These are phyloP conservation scores for Saraca asoca DNA, from an alignment of 331 rosid species.

Conservation along the genomic window DNA sequence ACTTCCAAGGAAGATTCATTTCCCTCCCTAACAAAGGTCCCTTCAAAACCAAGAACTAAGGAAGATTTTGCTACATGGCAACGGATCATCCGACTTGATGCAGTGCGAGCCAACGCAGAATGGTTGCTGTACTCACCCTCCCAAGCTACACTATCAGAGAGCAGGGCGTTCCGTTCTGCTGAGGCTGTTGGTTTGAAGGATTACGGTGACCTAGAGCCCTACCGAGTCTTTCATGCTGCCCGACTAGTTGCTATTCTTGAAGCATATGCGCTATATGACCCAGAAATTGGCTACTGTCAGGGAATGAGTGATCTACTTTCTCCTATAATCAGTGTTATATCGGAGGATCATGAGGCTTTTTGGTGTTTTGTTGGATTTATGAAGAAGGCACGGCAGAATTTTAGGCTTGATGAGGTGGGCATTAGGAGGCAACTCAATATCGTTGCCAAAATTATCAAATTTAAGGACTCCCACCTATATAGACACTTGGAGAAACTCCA, in stretches of 20 bases:
- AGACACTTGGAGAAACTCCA: slow-evolving; percentile 91
- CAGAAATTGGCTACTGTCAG: slow-evolving; percentile 99
- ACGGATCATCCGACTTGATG: slow-evolving; percentile 95
- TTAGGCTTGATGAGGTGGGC: slow-evolving; percentile 97
- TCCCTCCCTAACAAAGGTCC: slow-evolving; percentile 35
- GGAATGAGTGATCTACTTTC: slow-evolving; percentile 99
- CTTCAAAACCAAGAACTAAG: slow-evolving; percentile 50
- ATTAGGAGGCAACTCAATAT: slow-evolving; percentile 85
- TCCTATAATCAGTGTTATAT: slow-evolving; percentile 76
- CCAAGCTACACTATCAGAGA: slow-evolving; percentile 66
- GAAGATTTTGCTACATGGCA: slow-evolving; percentile 97
- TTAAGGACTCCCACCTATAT: slow-evolving; percentile 87
- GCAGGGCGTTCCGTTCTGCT: slow-evolving; percentile 69
- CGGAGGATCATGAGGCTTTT: slow-evolving; percentile 96
- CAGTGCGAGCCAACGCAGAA: slow-evolving; percentile 89
- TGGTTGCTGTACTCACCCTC: slow-evolving; percentile 77
- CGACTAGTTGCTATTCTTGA: slow-evolving; percentile 94
- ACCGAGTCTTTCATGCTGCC: slow-evolving; percentile 86
- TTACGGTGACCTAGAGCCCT: slow-evolving; percentile 82
- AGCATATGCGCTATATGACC: slow-evolving; percentile 92
- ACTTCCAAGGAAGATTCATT: slow-evolving; percentile 57
- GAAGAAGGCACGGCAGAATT: slow-evolving; percentile 97
- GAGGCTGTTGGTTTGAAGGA: slow-evolving; percentile 97
- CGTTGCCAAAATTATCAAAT: slow-evolving; percentile 82
- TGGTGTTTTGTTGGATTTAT: slow-evolving; percentile 99